Evolutionary conservation across 805 yeast genomes (phyloP), one percentile per base, ranked within the genome.

Genomic region (Candida takata): DNA sequence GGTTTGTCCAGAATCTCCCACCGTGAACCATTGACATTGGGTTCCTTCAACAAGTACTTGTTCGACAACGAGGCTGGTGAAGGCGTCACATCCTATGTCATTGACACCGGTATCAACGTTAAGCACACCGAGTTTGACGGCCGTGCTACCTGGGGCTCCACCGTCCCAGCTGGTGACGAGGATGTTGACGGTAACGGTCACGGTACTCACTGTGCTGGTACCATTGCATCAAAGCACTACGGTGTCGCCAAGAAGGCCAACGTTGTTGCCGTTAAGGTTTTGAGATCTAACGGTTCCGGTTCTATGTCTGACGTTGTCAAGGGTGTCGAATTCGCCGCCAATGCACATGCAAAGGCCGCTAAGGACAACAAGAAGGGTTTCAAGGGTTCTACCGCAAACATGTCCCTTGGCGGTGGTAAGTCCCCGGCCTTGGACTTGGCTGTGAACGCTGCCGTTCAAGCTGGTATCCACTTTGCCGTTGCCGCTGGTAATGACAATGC

Each of bases 201-300:
- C 62, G 97, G 97, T 54, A 85, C 95, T 31, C 97, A 87, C 55
- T 85, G 94, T 65, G 95, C 96, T n/a, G 97, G 95, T 62, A 86
- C 94, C 24, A 84, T 88, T 51, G 95, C 80, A 34, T 82, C 92
- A 16, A 67, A 68, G 42, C 65, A 74, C 35, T 84, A 79, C 46
- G 95, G 95, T 64, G 84, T 85, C 37, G 88, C 95, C 38, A 85
- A 86, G 62, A 67, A 74, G 35, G 92, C 88, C 8, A 68, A 77
- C 15, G 60, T 85, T 37, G 86, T 82, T 49, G 94, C 94, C 21
- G 84, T 85, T 41, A 84, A 85, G 58, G 95, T 85, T 8, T 69
- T 85, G 60, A 76, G 80, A 62, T 77, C 85, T 21, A 78, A 80
- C 55, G 95, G 94, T 48, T 76, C 85, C 8, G 95, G 95, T 54